phyloP scores from a whole-genome alignment of 73 alveolate species.

The Paramecium sonneborni region DNA sequence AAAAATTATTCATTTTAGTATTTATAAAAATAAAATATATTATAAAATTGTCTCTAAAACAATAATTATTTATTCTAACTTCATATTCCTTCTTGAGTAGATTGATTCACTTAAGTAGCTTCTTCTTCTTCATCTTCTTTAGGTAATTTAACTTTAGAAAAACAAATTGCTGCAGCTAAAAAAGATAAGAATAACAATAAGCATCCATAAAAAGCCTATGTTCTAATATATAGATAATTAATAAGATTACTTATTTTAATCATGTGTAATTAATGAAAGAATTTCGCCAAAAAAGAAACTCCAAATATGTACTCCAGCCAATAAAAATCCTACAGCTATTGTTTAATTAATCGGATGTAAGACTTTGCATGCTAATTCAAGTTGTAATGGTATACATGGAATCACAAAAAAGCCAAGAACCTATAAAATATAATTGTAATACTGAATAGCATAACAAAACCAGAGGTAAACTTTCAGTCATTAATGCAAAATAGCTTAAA shows the following conservation, averaged over 20 bases:
- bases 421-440: background rate
- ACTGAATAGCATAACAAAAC: constrained; percentile 15
- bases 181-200: background rate
- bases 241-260: constrained; percentile 2
- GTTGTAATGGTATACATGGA: constrained; percentile 27
- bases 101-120: background rate
- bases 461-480: background rate
- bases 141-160: constrained; percentile 17
- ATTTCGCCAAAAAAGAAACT: constrained; percentile 39
- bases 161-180: constrained; percentile 33
- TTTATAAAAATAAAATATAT: too few relatives aligned
- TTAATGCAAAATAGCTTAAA: background rate
- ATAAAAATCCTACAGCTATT: constrained; percentile 45
- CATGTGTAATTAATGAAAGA: background rate
- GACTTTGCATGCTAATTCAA: constrained; percentile 50
- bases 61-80: too few relatives aligned
- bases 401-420: constrained; percentile 49
- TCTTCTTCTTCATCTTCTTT: background rate
- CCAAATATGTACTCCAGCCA: constrained; percentile 58
- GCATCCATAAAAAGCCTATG: constrained; percentile 41
- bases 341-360: constrained; percentile 33
- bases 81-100: constrained; percentile 16
- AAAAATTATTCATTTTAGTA: too few relatives aligned
- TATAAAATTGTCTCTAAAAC: too few relatives aligned
- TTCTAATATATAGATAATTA: background rate